These are phyloP conservation scores for Talaromyces nanjingensis DNA, from an alignment of 495 filamentous ascomycete genomes.

Conservation along the genomic window DNA sequence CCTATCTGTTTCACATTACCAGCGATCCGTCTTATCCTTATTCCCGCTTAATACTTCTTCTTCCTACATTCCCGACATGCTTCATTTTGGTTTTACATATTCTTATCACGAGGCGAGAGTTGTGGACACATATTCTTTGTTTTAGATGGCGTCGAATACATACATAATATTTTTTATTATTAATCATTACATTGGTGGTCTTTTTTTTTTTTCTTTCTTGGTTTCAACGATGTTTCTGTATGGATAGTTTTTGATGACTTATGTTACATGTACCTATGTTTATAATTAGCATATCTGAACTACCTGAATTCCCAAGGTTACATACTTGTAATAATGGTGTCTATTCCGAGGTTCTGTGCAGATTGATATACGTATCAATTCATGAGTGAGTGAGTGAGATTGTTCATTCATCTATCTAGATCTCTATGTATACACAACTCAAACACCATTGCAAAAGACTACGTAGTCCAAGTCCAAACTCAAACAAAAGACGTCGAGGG, in stretches of 20 bases:
- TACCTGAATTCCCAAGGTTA: no score
- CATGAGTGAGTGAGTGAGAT: not conserved
- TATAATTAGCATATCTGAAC: no score
- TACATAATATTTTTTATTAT: not conserved
- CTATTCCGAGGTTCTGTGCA: no score
- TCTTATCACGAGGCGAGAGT: not conserved
- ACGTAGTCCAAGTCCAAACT: not conserved
- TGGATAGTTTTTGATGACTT: no score
- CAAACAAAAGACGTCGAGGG: not conserved
- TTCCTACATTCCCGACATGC: not conserved
- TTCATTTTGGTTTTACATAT: not conserved
- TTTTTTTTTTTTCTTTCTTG: not conserved
- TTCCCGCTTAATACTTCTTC: not conserved
- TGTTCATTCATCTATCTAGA: not conserved
- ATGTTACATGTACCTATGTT: no score
- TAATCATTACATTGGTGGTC: not conserved
- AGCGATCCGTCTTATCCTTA: not conserved
- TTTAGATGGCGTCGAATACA: not conserved
- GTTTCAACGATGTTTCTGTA: no score
- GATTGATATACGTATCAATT: no score
- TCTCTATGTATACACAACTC: not conserved
- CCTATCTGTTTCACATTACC: not conserved
- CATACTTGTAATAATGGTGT: no score
- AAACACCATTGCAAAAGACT: not conserved
- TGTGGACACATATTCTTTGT: not conserved